These are phyloP conservation scores for Trichophyton benhamiae DNA, from an alignment of 2,329 filamentous ascomycete genomes.

Conservation along the genomic window DNA sequence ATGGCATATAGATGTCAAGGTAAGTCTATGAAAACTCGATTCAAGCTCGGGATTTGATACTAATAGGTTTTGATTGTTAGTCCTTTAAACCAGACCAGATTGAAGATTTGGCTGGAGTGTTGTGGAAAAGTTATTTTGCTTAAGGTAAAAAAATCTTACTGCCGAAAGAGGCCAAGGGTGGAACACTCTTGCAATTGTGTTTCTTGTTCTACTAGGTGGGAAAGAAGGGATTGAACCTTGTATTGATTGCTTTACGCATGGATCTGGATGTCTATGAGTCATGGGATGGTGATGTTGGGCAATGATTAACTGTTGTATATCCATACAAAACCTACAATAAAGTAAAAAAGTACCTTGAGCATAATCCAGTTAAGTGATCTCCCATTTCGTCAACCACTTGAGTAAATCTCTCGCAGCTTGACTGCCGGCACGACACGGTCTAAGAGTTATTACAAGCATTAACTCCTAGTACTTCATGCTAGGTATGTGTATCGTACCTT, in stretches of 20 bases:
- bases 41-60: slow-evolving; percentile 1
- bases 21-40: slow-evolving; percentile 34
- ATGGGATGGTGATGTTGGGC: too few species aligned
- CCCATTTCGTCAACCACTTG: background rate
- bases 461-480: background rate
- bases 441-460: background rate
- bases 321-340: too few species aligned
- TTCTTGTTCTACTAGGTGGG: background rate
- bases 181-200: background rate
- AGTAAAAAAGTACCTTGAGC: too few species aligned
- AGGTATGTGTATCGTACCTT: background rate
- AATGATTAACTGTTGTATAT: background rate
- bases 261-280: too few species aligned
- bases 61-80: slow-evolving; percentile 39
- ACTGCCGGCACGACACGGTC: background rate
- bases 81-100: slow-evolving; percentile 82
- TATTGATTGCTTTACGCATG: too few species aligned
- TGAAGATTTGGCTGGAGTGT: slow-evolving; percentile 85
- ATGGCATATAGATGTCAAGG: slow-evolving; percentile 96
- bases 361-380: background rate
- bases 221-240: too few species aligned
- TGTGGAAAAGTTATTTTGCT: slow-evolving; percentile 99
- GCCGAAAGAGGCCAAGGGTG: background rate
- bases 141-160: slow-evolving; percentile 31
- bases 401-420: too few species aligned